phyloP scores from a whole-genome alignment of 805 yeast genomes.

The Nakazawaea populi region DNA sequence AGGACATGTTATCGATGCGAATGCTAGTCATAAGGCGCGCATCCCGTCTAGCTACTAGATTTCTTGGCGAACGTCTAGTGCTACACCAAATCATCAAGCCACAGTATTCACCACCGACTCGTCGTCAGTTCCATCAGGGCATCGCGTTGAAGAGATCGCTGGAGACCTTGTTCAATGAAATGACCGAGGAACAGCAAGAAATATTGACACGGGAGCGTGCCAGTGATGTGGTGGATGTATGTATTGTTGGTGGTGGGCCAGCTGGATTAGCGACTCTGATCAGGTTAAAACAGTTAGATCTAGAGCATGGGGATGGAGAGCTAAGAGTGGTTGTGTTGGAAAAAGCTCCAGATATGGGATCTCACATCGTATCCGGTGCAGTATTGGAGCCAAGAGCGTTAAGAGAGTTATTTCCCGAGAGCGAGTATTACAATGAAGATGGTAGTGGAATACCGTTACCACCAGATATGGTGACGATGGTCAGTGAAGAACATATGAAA shows the following conservation, averaged over 20 bases:
- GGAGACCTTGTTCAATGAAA: slow-evolving; percentile 21
- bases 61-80: not conserved
- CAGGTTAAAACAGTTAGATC: slow-evolving; percentile 76
- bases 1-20: not conserved
- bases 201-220: slow-evolving; percentile 62
- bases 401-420: slow-evolving; percentile 74
- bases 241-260: slow-evolving; percentile 97
- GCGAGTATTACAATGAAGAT: slow-evolving; percentile 43
- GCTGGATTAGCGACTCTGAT: slow-evolving; percentile 96
- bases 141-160: slow-evolving; percentile 10
- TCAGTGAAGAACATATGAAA: slow-evolving; percentile 68
- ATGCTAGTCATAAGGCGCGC: not conserved
- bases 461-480: slow-evolving; percentile 66
- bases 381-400: slow-evolving; percentile 88
- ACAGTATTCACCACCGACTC: not conserved
- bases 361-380: slow-evolving; percentile 91
- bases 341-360: slow-evolving; percentile 89
- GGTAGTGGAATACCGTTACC: slow-evolving; percentile 73
- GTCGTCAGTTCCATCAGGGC: not conserved
- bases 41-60: not conserved
- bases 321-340: slow-evolving; percentile 85
- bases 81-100: not conserved
- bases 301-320: slow-evolving; percentile 55
- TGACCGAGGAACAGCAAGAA: slow-evolving; percentile 38
- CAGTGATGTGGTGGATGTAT: slow-evolving; percentile 83